phyloP scores from a whole-genome alignment of 352 stramenopile genomes.

The Pythium dissimile region DNA sequence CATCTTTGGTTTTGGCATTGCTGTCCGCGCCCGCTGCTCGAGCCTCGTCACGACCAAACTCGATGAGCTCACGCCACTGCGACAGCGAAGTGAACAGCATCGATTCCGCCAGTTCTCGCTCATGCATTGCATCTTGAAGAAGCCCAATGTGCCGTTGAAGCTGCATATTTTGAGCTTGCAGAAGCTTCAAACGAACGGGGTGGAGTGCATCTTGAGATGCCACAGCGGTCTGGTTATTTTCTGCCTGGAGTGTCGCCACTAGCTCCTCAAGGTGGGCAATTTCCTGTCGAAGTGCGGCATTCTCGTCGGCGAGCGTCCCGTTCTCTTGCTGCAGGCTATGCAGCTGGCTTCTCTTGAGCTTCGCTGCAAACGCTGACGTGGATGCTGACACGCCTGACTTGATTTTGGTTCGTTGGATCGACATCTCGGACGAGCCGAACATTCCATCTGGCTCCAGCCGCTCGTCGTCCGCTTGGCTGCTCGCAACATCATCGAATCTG shows the following conservation, averaged over 20 bases:
- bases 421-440: slow-evolving; percentile 23
- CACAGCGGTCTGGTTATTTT: slow-evolving; percentile 14
- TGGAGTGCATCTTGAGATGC: background rate
- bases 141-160: slow-evolving; percentile 48
- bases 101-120: slow-evolving; percentile 32
- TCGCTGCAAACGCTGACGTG: slow-evolving; percentile 26
- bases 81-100: slow-evolving; percentile 34
- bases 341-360: slow-evolving; percentile 42
- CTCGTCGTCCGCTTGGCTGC: slow-evolving; percentile 5
- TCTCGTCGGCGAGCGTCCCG: slow-evolving; percentile 30
- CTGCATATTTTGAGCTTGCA: slow-evolving; percentile 63
- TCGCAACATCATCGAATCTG: background rate
- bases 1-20: slow-evolving; percentile 8
- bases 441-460: background rate
- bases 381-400: slow-evolving; percentile 9
- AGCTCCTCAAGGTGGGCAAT: slow-evolving; percentile 46
- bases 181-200: slow-evolving; percentile 28
- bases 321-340: slow-evolving; percentile 46
- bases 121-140: slow-evolving; percentile 34
- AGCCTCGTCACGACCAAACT: slow-evolving; percentile 41
- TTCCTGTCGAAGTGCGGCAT: slow-evolving; percentile 37
- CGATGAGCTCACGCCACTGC: slow-evolving; percentile 39
- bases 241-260: slow-evolving; percentile 29
- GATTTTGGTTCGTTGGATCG: slow-evolving; percentile 26
- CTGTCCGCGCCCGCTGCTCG: slow-evolving; percentile 33